These are phyloP conservation scores for Geranium brycei DNA, from an alignment of 345 rosid genomes.

Conservation along the genomic window DNA sequence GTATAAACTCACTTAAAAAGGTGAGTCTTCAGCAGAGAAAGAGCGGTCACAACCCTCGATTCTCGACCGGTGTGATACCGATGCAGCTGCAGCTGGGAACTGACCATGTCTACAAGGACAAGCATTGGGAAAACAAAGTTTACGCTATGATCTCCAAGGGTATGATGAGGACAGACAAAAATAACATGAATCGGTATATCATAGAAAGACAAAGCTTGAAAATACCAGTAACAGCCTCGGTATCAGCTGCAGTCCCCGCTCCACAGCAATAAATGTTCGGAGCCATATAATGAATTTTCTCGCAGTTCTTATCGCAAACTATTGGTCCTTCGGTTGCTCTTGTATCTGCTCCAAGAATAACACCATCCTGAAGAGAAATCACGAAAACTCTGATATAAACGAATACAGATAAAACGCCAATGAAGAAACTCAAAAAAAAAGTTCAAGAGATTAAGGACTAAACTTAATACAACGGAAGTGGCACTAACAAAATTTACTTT, in stretches of 20 bases:
- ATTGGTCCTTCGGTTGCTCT: conserved; percentile 74
- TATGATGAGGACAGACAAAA: no score
- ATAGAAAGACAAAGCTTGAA: neutral
- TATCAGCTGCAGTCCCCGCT: conserved; percentile 97
- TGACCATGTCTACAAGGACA: conserved; percentile 14
- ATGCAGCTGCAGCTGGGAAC: conserved; percentile 16
- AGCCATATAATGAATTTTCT: conserved; percentile 97
- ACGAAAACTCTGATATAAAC: neutral
- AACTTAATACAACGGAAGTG: neutral
- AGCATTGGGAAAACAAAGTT: neutral
- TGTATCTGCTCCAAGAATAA: conserved; percentile 75
- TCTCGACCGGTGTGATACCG: conserved; percentile 15
- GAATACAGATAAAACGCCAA: neutral
- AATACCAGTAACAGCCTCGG: conserved; percentile 93
- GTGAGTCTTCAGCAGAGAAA: conserved; percentile 14
- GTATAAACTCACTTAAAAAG: conserved; percentile 15
- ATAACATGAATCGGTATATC: no score
- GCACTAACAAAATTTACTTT: no score
- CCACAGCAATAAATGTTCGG: conserved; percentile 96
- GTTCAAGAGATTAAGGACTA: neutral
- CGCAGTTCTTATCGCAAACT: conserved; percentile 96
- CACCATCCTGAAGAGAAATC: conserved; percentile 49
- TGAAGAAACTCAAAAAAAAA: no score
- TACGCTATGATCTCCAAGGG: neutral
- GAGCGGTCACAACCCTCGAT: conserved; percentile 18